Percentiles rank a stretch among this genome's conserved stretches.
Conservation (phyloP, 768 basidiomycete genomes). For the Kwoniella heveanensis region DNA sequence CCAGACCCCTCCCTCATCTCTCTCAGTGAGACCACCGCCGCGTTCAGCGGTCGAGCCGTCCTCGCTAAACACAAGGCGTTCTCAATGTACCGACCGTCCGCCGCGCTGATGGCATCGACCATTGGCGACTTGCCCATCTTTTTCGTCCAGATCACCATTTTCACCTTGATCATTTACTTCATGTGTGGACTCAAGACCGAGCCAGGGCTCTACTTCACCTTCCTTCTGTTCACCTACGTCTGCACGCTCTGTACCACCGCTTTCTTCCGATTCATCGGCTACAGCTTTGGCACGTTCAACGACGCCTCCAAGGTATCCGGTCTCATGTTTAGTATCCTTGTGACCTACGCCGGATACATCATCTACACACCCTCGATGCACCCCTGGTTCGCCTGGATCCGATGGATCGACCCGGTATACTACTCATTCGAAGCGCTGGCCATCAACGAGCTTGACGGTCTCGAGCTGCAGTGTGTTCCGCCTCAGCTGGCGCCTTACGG, state of each 20-base stretch:
- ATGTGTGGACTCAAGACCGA: slow-evolving; percentile 37
- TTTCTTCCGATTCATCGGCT: slow-evolving; percentile 48
- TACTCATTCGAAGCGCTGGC: slow-evolving; percentile 50
- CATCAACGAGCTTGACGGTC: slow-evolving; percentile 33
- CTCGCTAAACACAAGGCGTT: slow-evolving; percentile 52
- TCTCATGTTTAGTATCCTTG: slow-evolving; percentile 42
- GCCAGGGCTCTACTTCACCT: slow-evolving; percentile 43
- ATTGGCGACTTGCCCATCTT: slow-evolving; percentile 58
- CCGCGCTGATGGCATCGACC: slow-evolving; percentile 58
- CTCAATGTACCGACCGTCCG: slow-evolving; percentile 53
- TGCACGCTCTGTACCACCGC: slow-evolving; percentile 39
- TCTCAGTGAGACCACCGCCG: slow-evolving; percentile 48
- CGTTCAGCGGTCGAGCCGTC: slow-evolving; percentile 52
- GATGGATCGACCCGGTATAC: slow-evolving; percentile 52
- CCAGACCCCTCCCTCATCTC: slow-evolving; percentile 33
- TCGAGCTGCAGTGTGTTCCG: slow-evolving; percentile 34
- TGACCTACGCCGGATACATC: slow-evolving; percentile 49
- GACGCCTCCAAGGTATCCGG: slow-evolving; percentile 52
- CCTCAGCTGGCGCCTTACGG: slow-evolving; percentile 42
- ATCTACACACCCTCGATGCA: slow-evolving; percentile 48
- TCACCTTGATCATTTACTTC: slow-evolving; percentile 52
- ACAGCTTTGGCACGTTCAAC: slow-evolving; percentile 50
- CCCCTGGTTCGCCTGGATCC: slow-evolving; percentile 54
- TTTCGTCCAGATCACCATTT: slow-evolving; percentile 46
- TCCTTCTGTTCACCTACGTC: slow-evolving; percentile 35